Conservation (phyloP, 495 filamentous ascomycete genomes). For the Aspergillus kassunensis region DNA sequence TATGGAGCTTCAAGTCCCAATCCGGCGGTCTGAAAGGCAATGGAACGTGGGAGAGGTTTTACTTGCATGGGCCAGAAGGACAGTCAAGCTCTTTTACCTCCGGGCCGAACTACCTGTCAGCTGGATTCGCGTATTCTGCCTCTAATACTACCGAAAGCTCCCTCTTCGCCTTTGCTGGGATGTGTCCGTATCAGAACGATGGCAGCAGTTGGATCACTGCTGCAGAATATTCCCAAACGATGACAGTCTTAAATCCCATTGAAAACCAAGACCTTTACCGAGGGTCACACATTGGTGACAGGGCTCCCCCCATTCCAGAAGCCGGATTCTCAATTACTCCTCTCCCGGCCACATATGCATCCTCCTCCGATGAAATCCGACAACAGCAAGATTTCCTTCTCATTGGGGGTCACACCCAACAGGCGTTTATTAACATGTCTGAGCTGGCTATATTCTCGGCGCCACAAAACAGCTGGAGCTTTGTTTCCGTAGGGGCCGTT, state of each 20-base stretch:
- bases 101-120: constrained; percentile 65
- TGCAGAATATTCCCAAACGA: constrained; percentile 72
- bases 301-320: constrained; percentile 67
- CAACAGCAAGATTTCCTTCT: constrained; percentile 75
- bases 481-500: constrained; percentile 58
- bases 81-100: constrained; percentile 25
- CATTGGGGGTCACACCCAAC: constrained; percentile 78
- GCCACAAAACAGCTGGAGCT: constrained; percentile 82
- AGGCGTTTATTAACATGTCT: constrained; percentile 90
- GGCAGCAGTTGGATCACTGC: constrained; percentile 52
- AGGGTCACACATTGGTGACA: constrained; percentile 37
- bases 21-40: constrained; percentile 37
- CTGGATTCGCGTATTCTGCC: constrained; percentile 62
- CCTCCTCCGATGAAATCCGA: constrained; percentile 45
- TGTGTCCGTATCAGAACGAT: constrained; percentile 63
- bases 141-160: constrained; percentile 44
- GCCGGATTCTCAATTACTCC: constrained; percentile 83
- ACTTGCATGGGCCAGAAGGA: constrained; percentile 26
- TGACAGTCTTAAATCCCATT: constrained; percentile 52
- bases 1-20: constrained; percentile 54
- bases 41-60: constrained; percentile 51
- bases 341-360: constrained; percentile 59
- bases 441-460: constrained; percentile 82
- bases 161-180: constrained; percentile 81
- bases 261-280: constrained; percentile 29